Evolutionary conservation across 371 early-diverging fungal genomes (phyloP).

Genomic region (Mucor piriformis): DNA sequence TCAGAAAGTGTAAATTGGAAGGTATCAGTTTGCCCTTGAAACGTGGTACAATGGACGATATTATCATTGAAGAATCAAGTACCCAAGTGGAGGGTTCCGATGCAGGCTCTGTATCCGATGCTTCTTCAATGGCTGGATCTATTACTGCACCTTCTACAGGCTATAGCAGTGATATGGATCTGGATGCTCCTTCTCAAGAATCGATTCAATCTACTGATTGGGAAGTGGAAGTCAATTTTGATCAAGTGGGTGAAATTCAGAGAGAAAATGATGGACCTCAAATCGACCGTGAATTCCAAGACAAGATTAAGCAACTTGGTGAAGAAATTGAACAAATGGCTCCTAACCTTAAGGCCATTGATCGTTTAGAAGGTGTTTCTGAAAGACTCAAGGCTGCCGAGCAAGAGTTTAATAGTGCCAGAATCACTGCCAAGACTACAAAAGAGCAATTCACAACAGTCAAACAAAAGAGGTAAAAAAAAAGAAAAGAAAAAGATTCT

Average conservation of each 20-base stretch:
- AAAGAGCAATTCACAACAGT: constrained; percentile 82
- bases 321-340: constrained; percentile 85
- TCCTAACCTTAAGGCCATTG: constrained; percentile 87
- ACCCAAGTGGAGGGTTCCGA: constrained; percentile 1
- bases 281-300: constrained; percentile 72
- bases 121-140: neutral
- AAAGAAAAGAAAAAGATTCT: too few relatives aligned
- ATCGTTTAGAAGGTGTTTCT: constrained; percentile 84
- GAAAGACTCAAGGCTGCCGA: constrained; percentile 78
- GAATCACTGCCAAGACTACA: constrained; percentile 76
- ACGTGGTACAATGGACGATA: constrained; percentile 68
- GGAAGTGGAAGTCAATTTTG: constrained; percentile 66
- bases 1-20: constrained; percentile 90
- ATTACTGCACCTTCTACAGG: neutral
- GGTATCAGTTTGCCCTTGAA: constrained; percentile 84
- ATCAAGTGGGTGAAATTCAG: constrained; percentile 52
- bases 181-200: constrained; percentile 51
- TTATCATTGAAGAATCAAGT: constrained; percentile 66
- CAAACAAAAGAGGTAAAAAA: constrained; percentile 76
- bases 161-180: constrained; percentile 49
- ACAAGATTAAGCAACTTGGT: constrained; percentile 63
- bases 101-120: constrained; percentile 2
- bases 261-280: constrained; percentile 51
- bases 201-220: constrained; percentile 51
- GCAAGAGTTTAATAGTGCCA: constrained; percentile 78